phyloP scores from a whole-genome alignment of 192 early-diverging fungal species.

The Ambispora gerdemannii region DNA sequence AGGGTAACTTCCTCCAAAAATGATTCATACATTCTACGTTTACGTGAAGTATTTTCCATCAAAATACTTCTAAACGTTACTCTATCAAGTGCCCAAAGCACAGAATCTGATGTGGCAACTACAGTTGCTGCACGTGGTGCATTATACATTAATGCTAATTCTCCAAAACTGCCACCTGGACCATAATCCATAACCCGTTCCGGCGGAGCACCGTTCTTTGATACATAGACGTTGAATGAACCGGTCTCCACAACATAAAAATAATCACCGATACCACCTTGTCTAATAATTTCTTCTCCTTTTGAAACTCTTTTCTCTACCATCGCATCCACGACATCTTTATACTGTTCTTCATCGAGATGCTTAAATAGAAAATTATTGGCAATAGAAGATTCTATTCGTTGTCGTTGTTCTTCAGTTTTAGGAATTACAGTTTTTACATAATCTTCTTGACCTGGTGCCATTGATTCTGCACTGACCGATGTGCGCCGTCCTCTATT shows the following conservation, averaged over 20 bases:
- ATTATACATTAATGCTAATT: slow-evolving; percentile 99
- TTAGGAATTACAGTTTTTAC: slow-evolving; percentile 87
- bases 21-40: slow-evolving; percentile 92
- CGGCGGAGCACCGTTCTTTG: slow-evolving; percentile 59
- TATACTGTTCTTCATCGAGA: slow-evolving; percentile 93
- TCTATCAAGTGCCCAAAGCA: slow-evolving; percentile 96
- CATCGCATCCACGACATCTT: slow-evolving; percentile 96
- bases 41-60: slow-evolving; percentile 96
- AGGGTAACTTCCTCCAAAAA: slow-evolving; percentile 93
- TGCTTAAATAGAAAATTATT: slow-evolving; percentile 93
- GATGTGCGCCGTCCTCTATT: slow-evolving; percentile 90
- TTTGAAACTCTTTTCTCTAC: slow-evolving; percentile 74
- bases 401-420: slow-evolving; percentile 73
- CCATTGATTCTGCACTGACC: slow-evolving; percentile 95
- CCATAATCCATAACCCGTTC: slow-evolving; percentile 77
- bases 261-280: slow-evolving; percentile 95
- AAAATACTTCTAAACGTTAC: slow-evolving; percentile 95
- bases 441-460: slow-evolving; percentile 77
- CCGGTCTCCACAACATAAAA: slow-evolving; percentile 98
- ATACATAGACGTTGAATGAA: slow-evolving; percentile 86
- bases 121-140: slow-evolving; percentile 96
- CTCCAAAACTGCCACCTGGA: slow-evolving; percentile 91
- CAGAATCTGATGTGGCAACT: slow-evolving; percentile 74
- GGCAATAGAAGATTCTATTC: slow-evolving; percentile 77
- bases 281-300: slow-evolving; percentile 80